Evolutionary conservation across 257 asterid genomes (phyloP).

Genomic region (Linderniella brevidens): DNA sequence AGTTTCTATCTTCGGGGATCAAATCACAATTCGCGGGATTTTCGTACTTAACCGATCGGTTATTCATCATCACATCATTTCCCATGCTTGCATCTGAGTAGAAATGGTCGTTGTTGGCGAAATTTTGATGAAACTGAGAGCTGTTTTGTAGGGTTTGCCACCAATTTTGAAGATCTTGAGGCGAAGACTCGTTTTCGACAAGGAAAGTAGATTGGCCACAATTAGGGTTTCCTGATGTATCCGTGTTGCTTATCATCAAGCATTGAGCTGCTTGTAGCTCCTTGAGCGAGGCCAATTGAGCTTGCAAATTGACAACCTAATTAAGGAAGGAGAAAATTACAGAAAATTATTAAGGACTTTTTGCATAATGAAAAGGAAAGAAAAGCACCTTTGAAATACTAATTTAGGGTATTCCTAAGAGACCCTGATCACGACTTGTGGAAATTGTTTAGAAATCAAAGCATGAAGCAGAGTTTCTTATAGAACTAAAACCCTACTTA

Average conservation of each 20-base stretch:
- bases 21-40: slow-evolving; percentile 3
- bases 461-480: no score
- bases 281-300: slow-evolving; percentile 32
- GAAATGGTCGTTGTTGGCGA: slow-evolving; percentile 3
- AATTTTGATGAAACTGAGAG: slow-evolving; percentile 15
- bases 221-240: slow-evolving; percentile 30
- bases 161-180: slow-evolving; percentile 50
- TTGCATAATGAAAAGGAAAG: background rate
- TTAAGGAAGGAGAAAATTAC: background rate
- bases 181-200: slow-evolving; percentile 12
- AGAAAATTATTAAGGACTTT: background rate
- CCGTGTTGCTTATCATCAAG: slow-evolving; percentile 16
- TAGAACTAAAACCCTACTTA: background rate
- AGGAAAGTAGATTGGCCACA: slow-evolving; percentile 15
- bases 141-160: slow-evolving; percentile 16
- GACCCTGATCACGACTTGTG: no score
- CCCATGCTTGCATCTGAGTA: slow-evolving; percentile 6
- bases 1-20: slow-evolving; percentile 22
- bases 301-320: slow-evolving; percentile 39
- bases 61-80: slow-evolving; percentile 8
- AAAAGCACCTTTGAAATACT: background rate
- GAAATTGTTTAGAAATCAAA: no score
- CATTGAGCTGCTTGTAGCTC: slow-evolving; percentile 27
- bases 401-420: no score
- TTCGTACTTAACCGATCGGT: slow-evolving; percentile 18